Conservation (phyloP, 164 flowering plant species). For the Warburgia ugandensis region DNA sequence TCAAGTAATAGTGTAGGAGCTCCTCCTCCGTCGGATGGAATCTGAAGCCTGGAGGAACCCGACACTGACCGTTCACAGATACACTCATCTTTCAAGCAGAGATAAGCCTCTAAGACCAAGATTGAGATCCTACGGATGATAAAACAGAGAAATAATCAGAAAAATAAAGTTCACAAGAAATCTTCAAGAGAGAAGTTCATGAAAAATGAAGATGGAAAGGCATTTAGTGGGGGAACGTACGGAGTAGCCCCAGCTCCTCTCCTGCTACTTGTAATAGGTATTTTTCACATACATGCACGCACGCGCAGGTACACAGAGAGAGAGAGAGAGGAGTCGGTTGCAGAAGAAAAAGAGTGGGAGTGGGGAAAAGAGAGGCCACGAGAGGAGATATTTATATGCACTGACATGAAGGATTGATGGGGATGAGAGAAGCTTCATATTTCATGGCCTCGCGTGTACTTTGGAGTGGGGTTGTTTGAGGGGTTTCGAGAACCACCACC, state of each 20-base stretch:
- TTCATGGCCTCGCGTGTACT: constrained; percentile 8
- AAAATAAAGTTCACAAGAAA: background rate
- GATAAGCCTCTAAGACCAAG: background rate
- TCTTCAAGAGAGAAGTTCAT: background rate
- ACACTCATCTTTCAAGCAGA: constrained; percentile 35
- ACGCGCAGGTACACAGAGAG: no score
- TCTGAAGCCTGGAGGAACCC: constrained; percentile 88
- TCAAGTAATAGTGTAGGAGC: constrained; percentile 76
- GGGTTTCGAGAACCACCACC: constrained; percentile 9
- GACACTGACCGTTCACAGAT: constrained; percentile 67
- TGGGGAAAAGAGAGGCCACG: background rate
- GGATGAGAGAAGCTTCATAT: constrained; percentile 1
- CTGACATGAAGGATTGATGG: background rate
- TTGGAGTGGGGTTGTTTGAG: constrained; percentile 8
- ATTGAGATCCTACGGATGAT: background rate
- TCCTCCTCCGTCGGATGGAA: constrained; percentile 96
- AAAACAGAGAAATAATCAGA: background rate
- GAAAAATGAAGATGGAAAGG: background rate
- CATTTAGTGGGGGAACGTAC: background rate
- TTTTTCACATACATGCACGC: no score
- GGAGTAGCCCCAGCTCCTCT: no score
- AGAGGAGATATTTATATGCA: background rate
- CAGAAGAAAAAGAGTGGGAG: background rate
- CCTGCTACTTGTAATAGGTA: no score
- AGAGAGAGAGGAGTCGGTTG: background rate